Evolutionary conservation across 2,329 filamentous ascomycete species (phyloP).

Genomic region (Colletotrichum sp.): DNA sequence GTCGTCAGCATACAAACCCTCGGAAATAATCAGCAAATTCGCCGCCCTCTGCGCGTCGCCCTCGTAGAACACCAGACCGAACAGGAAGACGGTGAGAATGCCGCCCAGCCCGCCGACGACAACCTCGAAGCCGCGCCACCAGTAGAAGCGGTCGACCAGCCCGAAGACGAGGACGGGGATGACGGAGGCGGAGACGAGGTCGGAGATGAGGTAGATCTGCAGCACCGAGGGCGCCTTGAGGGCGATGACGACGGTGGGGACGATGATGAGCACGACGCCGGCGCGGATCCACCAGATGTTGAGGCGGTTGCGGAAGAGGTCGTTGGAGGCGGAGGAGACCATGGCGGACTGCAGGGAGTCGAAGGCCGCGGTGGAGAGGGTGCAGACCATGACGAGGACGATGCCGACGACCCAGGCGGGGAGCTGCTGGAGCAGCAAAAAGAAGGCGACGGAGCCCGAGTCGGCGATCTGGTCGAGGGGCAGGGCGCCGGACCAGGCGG

Average conservation of each 20-base stretch:
- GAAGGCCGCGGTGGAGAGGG: constrained; percentile 78
- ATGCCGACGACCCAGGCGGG: constrained; percentile 84
- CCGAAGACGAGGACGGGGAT: constrained; percentile 80
- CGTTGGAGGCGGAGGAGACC: constrained; percentile 85
- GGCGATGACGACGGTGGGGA: constrained; percentile 77
- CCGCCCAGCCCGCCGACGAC: constrained; percentile 79
- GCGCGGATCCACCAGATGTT: constrained; percentile 76
- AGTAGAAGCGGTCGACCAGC: constrained; percentile 68
- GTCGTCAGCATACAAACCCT: constrained; percentile 77
- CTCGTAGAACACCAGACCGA: constrained; percentile 83
- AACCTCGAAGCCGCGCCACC: constrained; percentile 82
- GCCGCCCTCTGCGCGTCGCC: constrained; percentile 67
- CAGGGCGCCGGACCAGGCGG: constrained; percentile 78
- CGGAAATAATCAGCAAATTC: constrained; percentile 72
- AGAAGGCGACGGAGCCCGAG: constrained; percentile 74
- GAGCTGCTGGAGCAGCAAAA: constrained; percentile 73
- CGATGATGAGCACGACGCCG: constrained; percentile 73
- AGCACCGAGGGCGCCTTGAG: constrained; percentile 76
- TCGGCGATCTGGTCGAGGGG: constrained; percentile 63
- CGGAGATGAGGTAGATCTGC: constrained; percentile 83
- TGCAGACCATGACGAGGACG: constrained; percentile 80
- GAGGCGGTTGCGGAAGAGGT: constrained; percentile 82
- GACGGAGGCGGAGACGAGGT: constrained; percentile 77
- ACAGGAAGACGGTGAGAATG: constrained; percentile 81
- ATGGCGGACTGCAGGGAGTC: constrained; percentile 84